These are phyloP conservation scores for Mortierella sp. DNA, from an alignment of 371 early-diverging fungal species.

Conservation along the genomic window DNA sequence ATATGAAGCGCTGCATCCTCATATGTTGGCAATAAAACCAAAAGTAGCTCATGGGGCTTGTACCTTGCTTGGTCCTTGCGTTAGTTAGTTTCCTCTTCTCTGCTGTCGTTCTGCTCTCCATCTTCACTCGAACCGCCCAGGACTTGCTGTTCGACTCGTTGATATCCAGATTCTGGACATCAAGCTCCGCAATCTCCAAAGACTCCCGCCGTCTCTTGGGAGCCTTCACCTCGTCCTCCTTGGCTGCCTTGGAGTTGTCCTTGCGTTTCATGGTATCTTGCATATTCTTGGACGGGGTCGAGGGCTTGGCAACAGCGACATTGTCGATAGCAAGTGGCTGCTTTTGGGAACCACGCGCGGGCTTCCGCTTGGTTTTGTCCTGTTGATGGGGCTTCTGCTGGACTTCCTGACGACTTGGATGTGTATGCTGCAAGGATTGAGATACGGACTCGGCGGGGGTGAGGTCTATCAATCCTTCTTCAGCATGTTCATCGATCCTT, in stretches of 20 bases:
- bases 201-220: conserved; percentile 4
- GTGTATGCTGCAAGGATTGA: neutral
- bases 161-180: conserved; percentile 16
- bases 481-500: too few relatives aligned
- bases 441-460: too few relatives aligned
- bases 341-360: neutral
- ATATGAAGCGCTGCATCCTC: neutral
- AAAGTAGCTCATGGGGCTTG: neutral
- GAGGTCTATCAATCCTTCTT: too few relatives aligned
- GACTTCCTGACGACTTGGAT: neutral
- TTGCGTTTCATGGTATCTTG: conserved; percentile 4
- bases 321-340: neutral
- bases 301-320: neutral
- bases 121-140: neutral
- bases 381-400: conserved; percentile 8
- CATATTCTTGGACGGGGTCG: neutral
- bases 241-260: neutral
- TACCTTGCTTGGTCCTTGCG: conserved; percentile 12
- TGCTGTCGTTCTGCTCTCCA: neutral
- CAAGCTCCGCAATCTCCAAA: neutral
- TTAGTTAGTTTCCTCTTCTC: neutral
- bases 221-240: neutral
- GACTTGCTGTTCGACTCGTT: neutral
- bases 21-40: too few relatives aligned
- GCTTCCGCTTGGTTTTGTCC: conserved; percentile 11